A percentile compares a stretch with the other conserved stretches of the same genome.
Evolutionary conservation across 371 early-diverging fungal genomes (phyloP).

Genomic region (Mucor mucedo): DNA sequence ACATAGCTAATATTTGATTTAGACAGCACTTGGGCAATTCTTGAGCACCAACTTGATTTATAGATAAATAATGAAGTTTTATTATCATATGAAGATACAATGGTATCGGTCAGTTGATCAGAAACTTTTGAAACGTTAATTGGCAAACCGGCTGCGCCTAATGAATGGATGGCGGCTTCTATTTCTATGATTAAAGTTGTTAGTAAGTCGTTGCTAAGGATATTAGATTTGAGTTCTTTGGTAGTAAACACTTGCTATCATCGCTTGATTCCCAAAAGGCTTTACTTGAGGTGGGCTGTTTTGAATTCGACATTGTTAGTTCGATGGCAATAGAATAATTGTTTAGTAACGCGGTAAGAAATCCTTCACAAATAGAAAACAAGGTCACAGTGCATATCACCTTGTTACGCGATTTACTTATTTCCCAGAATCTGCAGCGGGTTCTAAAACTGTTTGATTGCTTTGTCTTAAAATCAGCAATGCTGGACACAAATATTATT

Average conservation of each 20-base stretch:
- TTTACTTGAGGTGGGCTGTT: slow-evolving; percentile 9
- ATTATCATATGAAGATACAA: slow-evolving; percentile 12
- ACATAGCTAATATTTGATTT: slow-evolving; percentile 14
- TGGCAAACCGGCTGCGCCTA: slow-evolving; percentile 11
- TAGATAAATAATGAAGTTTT: slow-evolving; percentile 9
- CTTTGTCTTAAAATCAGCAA: too few relatives aligned
- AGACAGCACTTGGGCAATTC: slow-evolving; percentile 3
- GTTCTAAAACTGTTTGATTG: too few relatives aligned
- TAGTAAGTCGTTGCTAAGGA: slow-evolving; percentile 10
- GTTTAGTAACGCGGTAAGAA: slow-evolving; percentile 2
- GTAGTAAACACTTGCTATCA: slow-evolving; percentile 11
- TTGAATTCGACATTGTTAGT: slow-evolving; percentile 3
- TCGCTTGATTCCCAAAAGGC: slow-evolving; percentile 11
- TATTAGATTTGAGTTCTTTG: slow-evolving; percentile 10
- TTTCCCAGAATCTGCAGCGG: too few relatives aligned
- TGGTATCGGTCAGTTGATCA: slow-evolving; percentile 17
- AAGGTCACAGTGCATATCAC: too few relatives aligned
- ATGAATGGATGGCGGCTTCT: slow-evolving; percentile 12
- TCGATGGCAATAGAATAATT: slow-evolving; percentile 8
- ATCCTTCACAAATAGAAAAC: too few relatives aligned
- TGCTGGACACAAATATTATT: too few relatives aligned
- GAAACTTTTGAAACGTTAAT: slow-evolving; percentile 14
- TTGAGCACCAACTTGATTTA: slow-evolving; percentile 12
- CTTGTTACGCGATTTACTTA: too few relatives aligned
- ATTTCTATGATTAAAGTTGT: slow-evolving; percentile 11